phyloP scores from a whole-genome alignment of 805 yeast genomes.

The Saturnispora ahearnii region DNA sequence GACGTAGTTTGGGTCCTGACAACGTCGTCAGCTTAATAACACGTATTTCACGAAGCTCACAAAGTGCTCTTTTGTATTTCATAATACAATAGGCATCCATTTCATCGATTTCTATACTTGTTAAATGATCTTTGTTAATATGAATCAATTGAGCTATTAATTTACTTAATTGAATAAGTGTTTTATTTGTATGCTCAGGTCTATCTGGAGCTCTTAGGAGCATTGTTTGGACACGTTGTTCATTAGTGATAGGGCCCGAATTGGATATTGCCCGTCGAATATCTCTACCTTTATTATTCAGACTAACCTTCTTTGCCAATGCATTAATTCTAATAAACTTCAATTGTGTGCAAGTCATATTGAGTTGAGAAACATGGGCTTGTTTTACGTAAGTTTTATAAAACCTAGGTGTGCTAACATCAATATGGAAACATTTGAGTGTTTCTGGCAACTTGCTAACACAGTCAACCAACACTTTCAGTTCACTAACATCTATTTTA shows the following conservation, averaged over 20 bases:
- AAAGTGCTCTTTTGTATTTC: constrained; percentile 10
- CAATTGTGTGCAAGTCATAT: background rate
- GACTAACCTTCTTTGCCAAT: background rate
- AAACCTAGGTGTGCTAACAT: background rate
- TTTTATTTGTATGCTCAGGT: background rate
- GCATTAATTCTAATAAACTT: background rate
- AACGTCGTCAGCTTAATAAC: background rate
- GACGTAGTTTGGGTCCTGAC: constrained; percentile 17
- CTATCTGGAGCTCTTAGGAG: background rate
- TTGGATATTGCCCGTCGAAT: background rate
- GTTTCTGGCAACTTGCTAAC: background rate
- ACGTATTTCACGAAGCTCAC: constrained; percentile 11
- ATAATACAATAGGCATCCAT: constrained; percentile 16
- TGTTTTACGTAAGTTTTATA: background rate
- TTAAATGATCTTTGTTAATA: constrained; percentile 11
- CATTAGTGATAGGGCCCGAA: background rate
- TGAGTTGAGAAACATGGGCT: background rate
- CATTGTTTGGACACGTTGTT: background rate
- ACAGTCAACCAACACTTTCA: background rate
- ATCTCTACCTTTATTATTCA: background rate
- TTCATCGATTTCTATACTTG: constrained; percentile 16
- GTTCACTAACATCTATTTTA: background rate
- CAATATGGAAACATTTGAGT: background rate
- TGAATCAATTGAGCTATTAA: constrained; percentile 13
- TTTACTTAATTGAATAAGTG: constrained; percentile 10